Conservation (phyloP, 1,139 yeast species). For the Meyerozyma elateridarum region DNA sequence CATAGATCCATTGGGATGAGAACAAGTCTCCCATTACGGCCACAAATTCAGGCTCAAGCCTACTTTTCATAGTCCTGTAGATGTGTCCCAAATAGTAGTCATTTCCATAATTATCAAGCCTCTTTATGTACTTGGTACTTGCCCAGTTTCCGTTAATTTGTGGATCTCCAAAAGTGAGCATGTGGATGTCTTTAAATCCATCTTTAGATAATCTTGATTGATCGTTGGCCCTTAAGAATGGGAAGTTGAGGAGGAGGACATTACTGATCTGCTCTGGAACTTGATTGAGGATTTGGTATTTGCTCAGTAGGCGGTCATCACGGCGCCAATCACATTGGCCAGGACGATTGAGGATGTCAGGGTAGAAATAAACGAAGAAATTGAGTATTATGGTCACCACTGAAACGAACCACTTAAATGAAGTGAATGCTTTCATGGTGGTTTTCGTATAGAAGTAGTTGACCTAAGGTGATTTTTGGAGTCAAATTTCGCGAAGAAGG, state of each 20-base stretch:
- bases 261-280: constrained; percentile 17
- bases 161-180: constrained; percentile 90
- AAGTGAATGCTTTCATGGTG: too few species aligned
- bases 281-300: constrained; percentile 17
- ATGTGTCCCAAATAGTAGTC: constrained; percentile 86
- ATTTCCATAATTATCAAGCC: constrained; percentile 82
- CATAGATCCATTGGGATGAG: constrained; percentile 94
- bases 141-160: constrained; percentile 88
- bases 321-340: constrained; percentile 57
- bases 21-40: constrained; percentile 90
- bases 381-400: constrained; percentile 44
- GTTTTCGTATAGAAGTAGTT: too few species aligned
- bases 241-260: constrained; percentile 24
- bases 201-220: too few species aligned
- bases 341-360: constrained; percentile 49
- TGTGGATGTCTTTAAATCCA: constrained; percentile 45
- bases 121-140: constrained; percentile 63
- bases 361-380: constrained; percentile 66
- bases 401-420: constrained; percentile 23
- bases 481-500: too few species aligned
- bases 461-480: too few species aligned
- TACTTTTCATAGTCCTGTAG: constrained; percentile 54
- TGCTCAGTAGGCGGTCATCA: constrained; percentile 11
- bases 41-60: constrained; percentile 72
- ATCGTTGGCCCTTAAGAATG: constrained; percentile 17